A percentile compares a stretch with the other conserved stretches of the same genome.
These are phyloP conservation scores for Xylariaceae sp. DNA, from an alignment of 2,329 filamentous ascomycete species.

Conservation along the genomic window DNA sequence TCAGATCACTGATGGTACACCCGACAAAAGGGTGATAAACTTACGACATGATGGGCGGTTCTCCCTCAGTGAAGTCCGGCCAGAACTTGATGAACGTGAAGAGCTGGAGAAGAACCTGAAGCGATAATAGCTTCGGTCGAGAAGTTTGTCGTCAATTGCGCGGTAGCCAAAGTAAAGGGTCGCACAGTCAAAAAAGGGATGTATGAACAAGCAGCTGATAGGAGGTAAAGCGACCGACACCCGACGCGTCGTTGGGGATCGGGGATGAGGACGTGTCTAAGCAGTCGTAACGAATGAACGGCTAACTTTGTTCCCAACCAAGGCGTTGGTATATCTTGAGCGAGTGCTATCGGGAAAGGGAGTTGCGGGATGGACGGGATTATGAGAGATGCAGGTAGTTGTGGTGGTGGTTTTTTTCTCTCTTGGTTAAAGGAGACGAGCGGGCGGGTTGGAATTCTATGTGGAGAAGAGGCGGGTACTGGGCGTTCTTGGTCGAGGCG, in stretches of 20 bases:
- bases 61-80: neutral
- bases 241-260: too few species aligned
- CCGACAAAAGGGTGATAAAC: slow-evolving; percentile 6
- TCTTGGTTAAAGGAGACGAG: slow-evolving; percentile 12
- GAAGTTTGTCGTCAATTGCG: too few species aligned
- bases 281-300: neutral
- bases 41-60: slow-evolving; percentile 22
- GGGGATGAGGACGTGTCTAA: neutral
- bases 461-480: slow-evolving; percentile 18
- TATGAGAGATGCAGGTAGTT: slow-evolving; percentile 1
- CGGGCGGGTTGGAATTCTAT: slow-evolving; percentile 16
- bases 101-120: neutral
- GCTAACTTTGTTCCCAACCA: neutral
- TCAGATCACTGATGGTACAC: slow-evolving; percentile 13
- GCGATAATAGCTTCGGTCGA: too few species aligned
- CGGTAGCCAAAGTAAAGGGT: too few species aligned
- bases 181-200: too few species aligned
- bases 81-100: neutral
- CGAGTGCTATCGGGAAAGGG: neutral
- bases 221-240: too few species aligned
- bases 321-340: neutral
- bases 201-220: too few species aligned
- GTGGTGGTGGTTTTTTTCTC: slow-evolving; percentile 7
- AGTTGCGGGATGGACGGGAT: neutral
- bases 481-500: slow-evolving; percentile 17